Evolutionary conservation across 768 basidiomycete genomes (phyloP).

Genomic region (Podaxis carcinomalis): DNA sequence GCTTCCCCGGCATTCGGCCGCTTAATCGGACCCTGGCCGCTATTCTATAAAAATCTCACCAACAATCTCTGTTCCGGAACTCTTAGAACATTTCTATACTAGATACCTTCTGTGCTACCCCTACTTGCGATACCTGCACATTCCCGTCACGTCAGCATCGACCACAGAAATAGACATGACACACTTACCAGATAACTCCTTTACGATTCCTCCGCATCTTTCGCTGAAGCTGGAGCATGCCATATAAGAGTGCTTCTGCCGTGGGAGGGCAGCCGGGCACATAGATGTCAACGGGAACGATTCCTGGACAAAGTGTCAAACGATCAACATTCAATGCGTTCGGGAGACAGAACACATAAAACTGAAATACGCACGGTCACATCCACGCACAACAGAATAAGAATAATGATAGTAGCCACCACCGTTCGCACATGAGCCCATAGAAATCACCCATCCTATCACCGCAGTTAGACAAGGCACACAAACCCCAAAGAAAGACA

Average conservation of each 20-base stretch:
- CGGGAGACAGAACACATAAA: background rate
- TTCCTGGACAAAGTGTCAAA: constrained; percentile 44
- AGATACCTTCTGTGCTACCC: background rate
- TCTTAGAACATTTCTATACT: background rate
- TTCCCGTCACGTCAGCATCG: background rate
- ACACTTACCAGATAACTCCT: constrained; percentile 75
- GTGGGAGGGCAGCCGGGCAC: constrained; percentile 94
- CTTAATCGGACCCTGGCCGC: constrained; percentile 5
- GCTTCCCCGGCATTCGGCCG: constrained; percentile 2
- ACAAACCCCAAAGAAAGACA: constrained; percentile 20
- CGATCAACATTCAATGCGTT: background rate
- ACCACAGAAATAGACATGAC: background rate
- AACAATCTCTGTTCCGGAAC: background rate
- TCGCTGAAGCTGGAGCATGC: constrained; percentile 94
- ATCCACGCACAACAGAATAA: constrained; percentile 97
- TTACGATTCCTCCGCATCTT: constrained; percentile 92
- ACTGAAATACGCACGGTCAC: constrained; percentile 69
- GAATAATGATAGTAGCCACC: constrained; percentile 98
- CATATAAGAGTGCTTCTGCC: constrained; percentile 95
- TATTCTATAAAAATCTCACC: background rate
- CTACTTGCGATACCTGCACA: constrained; percentile 55
- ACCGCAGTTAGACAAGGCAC: background rate
- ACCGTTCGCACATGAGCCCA: constrained; percentile 99
- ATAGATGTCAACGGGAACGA: constrained; percentile 98
- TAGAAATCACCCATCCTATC: constrained; percentile 95